A percentile compares a stretch with the other conserved stretches of the same genome.
phyloP scores from a whole-genome alignment of 148 eudicot genomes.

The Oxyria digyna region DNA sequence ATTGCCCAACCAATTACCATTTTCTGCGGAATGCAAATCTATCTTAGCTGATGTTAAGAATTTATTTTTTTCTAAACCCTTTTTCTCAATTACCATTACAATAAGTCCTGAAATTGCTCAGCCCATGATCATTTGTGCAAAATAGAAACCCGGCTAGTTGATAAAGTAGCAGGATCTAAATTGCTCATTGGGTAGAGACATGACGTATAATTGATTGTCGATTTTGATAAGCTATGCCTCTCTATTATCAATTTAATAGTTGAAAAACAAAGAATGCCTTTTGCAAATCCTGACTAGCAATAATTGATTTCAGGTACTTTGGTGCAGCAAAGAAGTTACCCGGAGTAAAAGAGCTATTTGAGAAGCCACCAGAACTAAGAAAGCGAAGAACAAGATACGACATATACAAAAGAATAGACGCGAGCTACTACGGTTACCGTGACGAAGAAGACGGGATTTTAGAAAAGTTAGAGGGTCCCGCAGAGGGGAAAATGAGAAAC shows the following conservation, averaged over 20 bases:
- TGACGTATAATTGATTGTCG: neutral
- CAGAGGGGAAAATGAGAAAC: slow-evolving; percentile 65
- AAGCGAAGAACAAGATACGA: slow-evolving; percentile 86
- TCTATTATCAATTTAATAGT: neutral
- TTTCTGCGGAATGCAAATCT: too few relatives aligned
- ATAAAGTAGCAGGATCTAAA: neutral
- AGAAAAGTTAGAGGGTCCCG: slow-evolving; percentile 60
- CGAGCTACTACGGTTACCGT: slow-evolving; percentile 82
- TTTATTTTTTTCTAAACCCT: neutral
- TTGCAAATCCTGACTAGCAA: too few relatives aligned
- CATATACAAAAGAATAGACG: slow-evolving; percentile 76
- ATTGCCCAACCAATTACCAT: too few relatives aligned
- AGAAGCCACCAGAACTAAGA: slow-evolving; percentile 85
- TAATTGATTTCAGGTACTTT: slow-evolving; percentile 34
- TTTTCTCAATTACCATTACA: neutral
- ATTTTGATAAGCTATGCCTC: neutral
- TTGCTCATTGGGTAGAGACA: neutral
- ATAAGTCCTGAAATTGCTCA: neutral
- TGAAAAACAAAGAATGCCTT: neutral
- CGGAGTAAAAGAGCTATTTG: slow-evolving; percentile 74
- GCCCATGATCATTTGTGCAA: neutral
- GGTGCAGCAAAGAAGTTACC: slow-evolving; percentile 93
- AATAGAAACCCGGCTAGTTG: neutral
- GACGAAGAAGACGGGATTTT: slow-evolving; percentile 91
- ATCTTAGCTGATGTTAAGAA: neutral